Evolutionary conservation across 805 yeast species (phyloP), one percentile per base, ranked within the genome.

Genomic region (Myxozyma neglecta): DNA sequence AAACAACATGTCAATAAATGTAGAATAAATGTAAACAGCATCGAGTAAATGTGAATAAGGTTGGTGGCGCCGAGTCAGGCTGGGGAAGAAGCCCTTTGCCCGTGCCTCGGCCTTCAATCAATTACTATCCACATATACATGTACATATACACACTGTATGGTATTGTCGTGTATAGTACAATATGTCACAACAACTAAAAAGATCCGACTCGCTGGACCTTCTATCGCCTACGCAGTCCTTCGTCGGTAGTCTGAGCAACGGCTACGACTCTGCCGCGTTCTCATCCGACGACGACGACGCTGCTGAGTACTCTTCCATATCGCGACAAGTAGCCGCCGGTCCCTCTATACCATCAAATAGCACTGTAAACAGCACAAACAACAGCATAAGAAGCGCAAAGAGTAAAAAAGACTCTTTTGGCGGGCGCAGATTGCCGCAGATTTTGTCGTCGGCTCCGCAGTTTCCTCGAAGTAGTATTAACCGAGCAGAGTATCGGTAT

Each of bases 201-300:
- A 50, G 67, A 32, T 56, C 63, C 16, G 67, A 64, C 53, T 64
- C 67, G 9, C 56, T 64, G 10, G 67, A 64, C 29, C 57, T 64
- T 37, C 51, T 64, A 9, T 64, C 67, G 39, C 67, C 67, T 7
- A 61, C 63, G 3, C 67, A 61, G 53, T 64, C 67, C 8, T 34
- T 64, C 42, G 35, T 57, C 3, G 67, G 65, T 14, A 62, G 66
- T 7, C 18, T 60, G 13, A 24, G 32, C n/a, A 54, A 42, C 18
- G 37, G 48, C n/a, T 53, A 51, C 53, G 64, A 63, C 61, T 36
- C 65, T 4, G 39, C 66, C 6, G 56, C 57, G 2, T 39, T 54
- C 10, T 50, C 57, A 3, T 56, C 63, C 13, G 64, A 60, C 52
- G 66, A 63, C 51, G 66, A 63, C 14, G 46, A 58, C 16, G 53